Base-by-base conservation (phyloP, 768 basidiomycete genomes). In the Tephrocybe sp. region DNA sequence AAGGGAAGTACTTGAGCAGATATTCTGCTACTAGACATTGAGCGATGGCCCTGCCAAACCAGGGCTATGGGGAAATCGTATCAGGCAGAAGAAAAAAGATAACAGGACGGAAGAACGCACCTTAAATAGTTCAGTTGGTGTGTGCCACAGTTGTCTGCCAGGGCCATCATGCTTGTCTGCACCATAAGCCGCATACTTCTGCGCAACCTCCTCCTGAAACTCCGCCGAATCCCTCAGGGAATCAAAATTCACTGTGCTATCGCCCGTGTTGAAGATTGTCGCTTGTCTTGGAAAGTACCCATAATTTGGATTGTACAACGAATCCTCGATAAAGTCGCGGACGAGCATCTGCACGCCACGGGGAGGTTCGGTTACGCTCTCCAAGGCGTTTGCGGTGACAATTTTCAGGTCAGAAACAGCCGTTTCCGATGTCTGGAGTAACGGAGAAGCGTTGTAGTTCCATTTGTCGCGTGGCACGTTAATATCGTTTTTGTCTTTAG, bases 101-200 rank as follows among this genome's bases (percentile, higher is more conserved):
- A n/a, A 21, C 25, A 11, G 30, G 44, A 7, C 38, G 39, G 40
- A 12, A 26, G 32, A 13, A 43, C 78, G 43, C 60, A 95, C 97
- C 83, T 95, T 93, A 77, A 99, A 98, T 25, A 99, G 69, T 63
- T 98, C 97, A 0, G 93, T 96, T 0, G 97, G 97, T 1, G 97
- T 99, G 68, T 99, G 97, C 97, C 97, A 99, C 46, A 99, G 73
- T 70, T 99, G 96, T 60, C 83, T 79, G 5, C 93, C 91, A 18
- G 86, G 85, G 9, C 87, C 88, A 30, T 82, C 75, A 49, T 69
- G 69, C 54, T 70, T 76, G 58, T 84, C 79, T 25, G 72, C 69
- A 13, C 87, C 87, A 60, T 91, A 89, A 18, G 77, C 73, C 39
- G 79, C 77, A 63, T 98, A 98, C 56, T 83, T 78, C 56, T 71